A percentile compares a stretch with the other conserved stretches of the same genome.
These are phyloP conservation scores for Phytomonas francai DNA, from an alignment of 208 protist species.

Conservation along the genomic window DNA sequence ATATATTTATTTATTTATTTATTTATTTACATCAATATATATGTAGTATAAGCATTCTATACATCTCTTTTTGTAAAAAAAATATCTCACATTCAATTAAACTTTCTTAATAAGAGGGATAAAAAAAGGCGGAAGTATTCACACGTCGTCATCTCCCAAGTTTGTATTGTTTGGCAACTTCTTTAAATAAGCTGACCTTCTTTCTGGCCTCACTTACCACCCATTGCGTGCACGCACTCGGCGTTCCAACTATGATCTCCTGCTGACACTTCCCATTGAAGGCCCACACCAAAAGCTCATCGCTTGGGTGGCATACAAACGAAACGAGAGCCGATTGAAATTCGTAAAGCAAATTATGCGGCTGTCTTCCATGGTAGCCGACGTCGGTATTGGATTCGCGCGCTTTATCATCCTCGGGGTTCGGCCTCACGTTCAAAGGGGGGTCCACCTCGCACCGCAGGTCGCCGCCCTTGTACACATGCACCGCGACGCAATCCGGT, in stretches of 20 bases:
- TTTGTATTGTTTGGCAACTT: background rate
- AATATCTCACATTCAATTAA: background rate
- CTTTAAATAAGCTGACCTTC: slow-evolving; percentile 9
- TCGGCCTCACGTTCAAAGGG: background rate
- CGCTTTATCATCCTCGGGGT: slow-evolving; percentile 5
- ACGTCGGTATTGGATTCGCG: background rate
- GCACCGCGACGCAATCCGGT: slow-evolving; percentile 31
- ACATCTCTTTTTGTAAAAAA: background rate
- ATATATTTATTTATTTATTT: too few species aligned
- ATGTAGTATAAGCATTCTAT: background rate
- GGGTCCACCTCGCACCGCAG: slow-evolving; percentile 28
- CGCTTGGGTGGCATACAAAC: slow-evolving; percentile 35
- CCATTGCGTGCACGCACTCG: slow-evolving; percentile 64
- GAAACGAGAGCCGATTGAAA: slow-evolving; percentile 13
- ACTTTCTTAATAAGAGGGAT: background rate
- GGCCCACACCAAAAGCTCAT: slow-evolving; percentile 46
- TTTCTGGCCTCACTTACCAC: slow-evolving; percentile 20
- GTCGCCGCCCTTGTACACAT: slow-evolving; percentile 20
- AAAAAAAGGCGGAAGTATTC: background rate
- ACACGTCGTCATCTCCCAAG: background rate
- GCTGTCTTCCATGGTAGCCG: background rate
- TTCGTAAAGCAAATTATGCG: background rate
- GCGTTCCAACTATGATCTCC: slow-evolving; percentile 69
- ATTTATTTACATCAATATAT: background rate
- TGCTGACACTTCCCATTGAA: slow-evolving; percentile 59